These are phyloP conservation scores for Backusella parvicylindrica DNA, from an alignment of 192 early-diverging fungal species.

Conservation along the genomic window DNA sequence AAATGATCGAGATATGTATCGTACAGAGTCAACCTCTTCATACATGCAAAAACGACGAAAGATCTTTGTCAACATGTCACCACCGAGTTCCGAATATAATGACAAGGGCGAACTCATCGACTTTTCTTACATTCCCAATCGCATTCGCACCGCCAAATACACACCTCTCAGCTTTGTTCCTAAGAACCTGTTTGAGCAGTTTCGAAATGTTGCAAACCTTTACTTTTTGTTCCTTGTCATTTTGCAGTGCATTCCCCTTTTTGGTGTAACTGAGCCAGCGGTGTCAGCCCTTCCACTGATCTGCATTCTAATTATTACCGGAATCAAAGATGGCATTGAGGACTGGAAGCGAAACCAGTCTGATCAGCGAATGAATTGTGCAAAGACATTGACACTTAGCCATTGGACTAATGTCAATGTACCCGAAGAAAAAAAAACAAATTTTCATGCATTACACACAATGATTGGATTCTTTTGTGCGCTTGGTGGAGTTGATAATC, in stretches of 20 bases:
- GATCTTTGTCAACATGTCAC: conserved; percentile 37
- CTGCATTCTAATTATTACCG: conserved; percentile 75
- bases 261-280: conserved; percentile 68
- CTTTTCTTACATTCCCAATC: conserved; percentile 52
- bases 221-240: conserved; percentile 92
- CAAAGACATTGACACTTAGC: conserved; percentile 48
- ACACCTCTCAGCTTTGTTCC: conserved; percentile 90
- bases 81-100: conserved; percentile 18
- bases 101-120: conserved; percentile 28
- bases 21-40: conserved; percentile 34
- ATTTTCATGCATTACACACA: conserved; percentile 5
- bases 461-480: conserved; percentile 17
- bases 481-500: conserved; percentile 29
- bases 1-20: conserved; percentile 9
- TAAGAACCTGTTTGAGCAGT: conserved; percentile 97
- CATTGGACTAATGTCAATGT: conserved; percentile 67
- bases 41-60: conserved; percentile 30
- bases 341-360: conserved; percentile 86
- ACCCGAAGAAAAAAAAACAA: conserved; percentile 5
- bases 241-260: conserved; percentile 64
- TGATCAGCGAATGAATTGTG: conserved; percentile 82
- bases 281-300: conserved; percentile 84
- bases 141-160: conserved; percentile 90
- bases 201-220: conserved; percentile 91
- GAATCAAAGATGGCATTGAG: conserved; percentile 89